Conservation (phyloP, 2,329 filamentous ascomycete species). For the Botrytis hyacinthi region DNA sequence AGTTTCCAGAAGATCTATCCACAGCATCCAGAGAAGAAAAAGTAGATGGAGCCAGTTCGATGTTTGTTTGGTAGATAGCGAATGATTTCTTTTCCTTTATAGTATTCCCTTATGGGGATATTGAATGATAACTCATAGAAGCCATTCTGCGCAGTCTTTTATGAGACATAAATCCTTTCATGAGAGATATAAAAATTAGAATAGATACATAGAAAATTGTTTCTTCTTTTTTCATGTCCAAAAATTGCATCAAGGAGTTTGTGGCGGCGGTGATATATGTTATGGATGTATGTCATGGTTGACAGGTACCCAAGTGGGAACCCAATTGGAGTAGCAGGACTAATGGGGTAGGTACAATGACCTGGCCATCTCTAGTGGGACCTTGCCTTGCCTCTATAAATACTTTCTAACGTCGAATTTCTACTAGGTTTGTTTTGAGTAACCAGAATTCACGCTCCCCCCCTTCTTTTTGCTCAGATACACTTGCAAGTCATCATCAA, state of each 20-base stretch:
- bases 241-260: not conserved
- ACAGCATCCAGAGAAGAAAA: too few relatives aligned
- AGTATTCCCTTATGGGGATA: not conserved
- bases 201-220: not conserved
- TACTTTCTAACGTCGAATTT: not conserved
- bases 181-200: not conserved
- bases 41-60: too few relatives aligned
- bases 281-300: not conserved
- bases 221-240: not conserved
- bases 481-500: not conserved
- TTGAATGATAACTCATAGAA: not conserved
- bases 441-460: not conserved
- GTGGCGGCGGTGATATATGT: not conserved
- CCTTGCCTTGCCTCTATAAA: not conserved
- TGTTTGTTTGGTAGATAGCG: too few relatives aligned
- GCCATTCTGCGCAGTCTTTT: not conserved
- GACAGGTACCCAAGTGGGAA: not conserved
- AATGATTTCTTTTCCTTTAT: too few relatives aligned
- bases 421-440: not conserved
- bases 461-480: not conserved
- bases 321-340: not conserved
- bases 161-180: not conserved
- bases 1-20: too few relatives aligned
- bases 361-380: not conserved
- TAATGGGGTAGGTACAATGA: not conserved